Evolutionary conservation across 2,329 filamentous ascomycete genomes (phyloP).

Genomic region (Talaromyces sp.): DNA sequence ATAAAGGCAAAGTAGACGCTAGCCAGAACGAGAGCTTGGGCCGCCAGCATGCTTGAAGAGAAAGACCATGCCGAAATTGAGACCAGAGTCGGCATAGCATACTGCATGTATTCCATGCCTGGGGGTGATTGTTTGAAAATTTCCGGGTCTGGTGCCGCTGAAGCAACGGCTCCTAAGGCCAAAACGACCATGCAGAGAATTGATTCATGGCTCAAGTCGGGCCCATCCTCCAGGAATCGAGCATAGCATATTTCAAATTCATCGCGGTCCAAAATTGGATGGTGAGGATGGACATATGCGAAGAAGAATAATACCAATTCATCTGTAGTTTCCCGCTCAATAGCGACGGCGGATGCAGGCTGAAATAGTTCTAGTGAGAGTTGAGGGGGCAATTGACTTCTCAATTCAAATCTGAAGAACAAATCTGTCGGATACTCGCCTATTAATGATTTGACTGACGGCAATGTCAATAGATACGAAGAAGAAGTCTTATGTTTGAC

Average conservation of each 20-base stretch:
- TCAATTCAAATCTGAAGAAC: constrained; percentile 19
- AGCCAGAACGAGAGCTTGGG: constrained; percentile 30
- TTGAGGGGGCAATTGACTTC: constrained; percentile 26
- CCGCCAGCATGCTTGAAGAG: background rate
- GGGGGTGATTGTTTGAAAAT: constrained; percentile 22
- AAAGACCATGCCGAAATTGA: constrained; percentile 19
- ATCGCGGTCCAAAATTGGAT: constrained; percentile 4
- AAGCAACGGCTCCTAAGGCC: constrained; percentile 27
- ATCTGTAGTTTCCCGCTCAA: constrained; percentile 5
- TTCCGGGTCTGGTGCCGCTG: constrained; percentile 20
- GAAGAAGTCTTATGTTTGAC: constrained; percentile 13
- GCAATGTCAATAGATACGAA: constrained; percentile 6
- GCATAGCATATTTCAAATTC: constrained; percentile 23
- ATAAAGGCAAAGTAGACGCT: constrained; percentile 36
- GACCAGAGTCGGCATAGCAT: constrained; percentile 27
- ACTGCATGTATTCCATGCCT: constrained; percentile 32
- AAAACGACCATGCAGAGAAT: constrained; percentile 32
- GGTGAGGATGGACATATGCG: constrained; percentile 3
- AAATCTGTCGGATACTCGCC: constrained; percentile 10
- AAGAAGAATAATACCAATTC: constrained; percentile 4
- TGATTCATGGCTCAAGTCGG: constrained; percentile 25
- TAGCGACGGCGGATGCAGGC: constrained; percentile 17
- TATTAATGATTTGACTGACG: constrained; percentile 2
- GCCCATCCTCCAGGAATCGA: constrained; percentile 22
- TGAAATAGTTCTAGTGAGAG: constrained; percentile 14